Evolutionary conservation across 2,329 filamentous ascomycete genomes (phyloP).

Genomic region (Periconia sp.): DNA sequence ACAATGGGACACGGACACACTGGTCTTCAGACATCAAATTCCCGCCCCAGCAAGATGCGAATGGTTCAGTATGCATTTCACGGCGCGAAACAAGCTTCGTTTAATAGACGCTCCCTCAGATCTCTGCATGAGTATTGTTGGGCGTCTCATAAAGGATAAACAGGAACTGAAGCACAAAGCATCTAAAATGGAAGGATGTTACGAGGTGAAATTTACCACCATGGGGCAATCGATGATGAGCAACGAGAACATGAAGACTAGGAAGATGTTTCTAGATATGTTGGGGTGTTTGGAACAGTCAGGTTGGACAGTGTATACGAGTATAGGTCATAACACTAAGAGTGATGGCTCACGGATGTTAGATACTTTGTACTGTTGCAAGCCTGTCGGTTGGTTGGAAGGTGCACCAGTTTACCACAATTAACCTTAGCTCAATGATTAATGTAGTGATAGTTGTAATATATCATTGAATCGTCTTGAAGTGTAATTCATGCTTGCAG

Average conservation of each 20-base stretch:
- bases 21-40: constrained; percentile 43
- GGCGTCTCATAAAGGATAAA: constrained; percentile 1
- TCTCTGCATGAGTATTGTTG: constrained; percentile 2
- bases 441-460: no score
- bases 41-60: constrained; percentile 35
- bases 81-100: constrained; percentile 20
- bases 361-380: constrained; percentile 16
- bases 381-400: constrained; percentile 9
- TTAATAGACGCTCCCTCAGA: constrained; percentile 29
- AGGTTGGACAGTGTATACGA: constrained; percentile 44
- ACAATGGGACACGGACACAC: constrained; percentile 35
- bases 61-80: constrained; percentile 44
- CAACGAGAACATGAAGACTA: constrained; percentile 33
- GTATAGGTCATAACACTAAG: constrained; percentile 32
- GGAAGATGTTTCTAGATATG: constrained; percentile 37
- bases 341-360: constrained; percentile 10
- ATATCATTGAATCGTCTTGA: no score
- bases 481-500: no score
- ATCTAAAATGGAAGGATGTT: constrained; percentile 10
- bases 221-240: constrained; percentile 28
- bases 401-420: constrained; percentile 13
- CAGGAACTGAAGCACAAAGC: constrained; percentile 8
- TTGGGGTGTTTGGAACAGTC: constrained; percentile 36
- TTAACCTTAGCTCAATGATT: no score
- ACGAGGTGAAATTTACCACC: constrained; percentile 39